phyloP scores from a whole-genome alignment of 805 yeast species.

The Metschnikowia amazonensis region DNA sequence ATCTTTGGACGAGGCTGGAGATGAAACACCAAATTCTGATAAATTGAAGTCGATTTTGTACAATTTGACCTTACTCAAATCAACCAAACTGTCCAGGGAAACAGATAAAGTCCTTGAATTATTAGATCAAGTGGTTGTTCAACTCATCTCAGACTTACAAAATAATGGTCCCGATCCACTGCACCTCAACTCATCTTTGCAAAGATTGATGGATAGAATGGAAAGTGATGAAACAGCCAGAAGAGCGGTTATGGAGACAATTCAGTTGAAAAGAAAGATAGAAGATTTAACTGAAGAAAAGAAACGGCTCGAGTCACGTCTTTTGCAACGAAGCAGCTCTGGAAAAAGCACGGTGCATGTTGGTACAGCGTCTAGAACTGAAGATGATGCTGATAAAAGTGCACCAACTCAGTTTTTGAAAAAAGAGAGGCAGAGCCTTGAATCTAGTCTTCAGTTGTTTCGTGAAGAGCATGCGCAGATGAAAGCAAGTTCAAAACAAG shows the following conservation, averaged over 20 bases:
- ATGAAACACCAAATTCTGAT: conserved; percentile 7
- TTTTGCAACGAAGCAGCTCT: background rate
- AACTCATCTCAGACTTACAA: conserved; percentile 25
- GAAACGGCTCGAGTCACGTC: background rate
- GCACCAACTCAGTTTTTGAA: background rate
- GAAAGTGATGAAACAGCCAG: conserved; percentile 34
- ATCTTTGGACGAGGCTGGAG: background rate
- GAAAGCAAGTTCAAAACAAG: background rate
- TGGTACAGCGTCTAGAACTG: background rate
- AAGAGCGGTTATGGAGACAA: conserved; percentile 31
- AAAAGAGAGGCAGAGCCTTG: background rate
- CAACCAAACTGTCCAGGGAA: conserved; percentile 25
- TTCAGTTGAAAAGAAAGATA: conserved; percentile 23
- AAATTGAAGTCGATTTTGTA: conserved; percentile 24
- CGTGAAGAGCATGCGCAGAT: conserved; percentile 3
- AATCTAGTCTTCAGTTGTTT: background rate
- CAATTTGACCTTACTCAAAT: conserved; percentile 26
- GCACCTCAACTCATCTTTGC: conserved; percentile 22
- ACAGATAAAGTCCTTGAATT: conserved; percentile 24
- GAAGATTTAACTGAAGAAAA: conserved; percentile 18
- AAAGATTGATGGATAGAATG: conserved; percentile 32
- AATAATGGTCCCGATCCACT: background rate
- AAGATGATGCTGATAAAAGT: background rate
- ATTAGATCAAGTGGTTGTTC: conserved; percentile 31
- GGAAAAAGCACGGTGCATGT: background rate